Conservation (phyloP, 73 alveolate species). For the Diophrys appendiculata region DNA sequence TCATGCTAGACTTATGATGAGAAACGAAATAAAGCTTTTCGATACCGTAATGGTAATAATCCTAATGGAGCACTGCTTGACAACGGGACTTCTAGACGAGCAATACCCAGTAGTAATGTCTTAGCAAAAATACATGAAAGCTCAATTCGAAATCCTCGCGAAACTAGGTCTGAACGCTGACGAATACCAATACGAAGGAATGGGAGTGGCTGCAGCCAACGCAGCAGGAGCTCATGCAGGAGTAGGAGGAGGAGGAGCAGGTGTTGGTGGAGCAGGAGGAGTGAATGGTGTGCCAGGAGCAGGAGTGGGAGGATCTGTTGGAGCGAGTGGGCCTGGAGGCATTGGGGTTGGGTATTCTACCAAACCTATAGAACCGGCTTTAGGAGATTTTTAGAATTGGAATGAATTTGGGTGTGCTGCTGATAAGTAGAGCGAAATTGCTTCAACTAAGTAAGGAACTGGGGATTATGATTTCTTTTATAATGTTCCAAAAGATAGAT, state of each 20-base stretch:
- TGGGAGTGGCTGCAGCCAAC: conserved; percentile 2
- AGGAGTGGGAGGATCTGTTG: too few species aligned
- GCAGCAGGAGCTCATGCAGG: not conserved
- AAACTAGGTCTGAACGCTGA: conserved; percentile 45
- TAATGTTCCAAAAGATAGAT: not conserved
- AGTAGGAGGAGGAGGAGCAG: too few species aligned
- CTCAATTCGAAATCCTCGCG: conserved; percentile 40
- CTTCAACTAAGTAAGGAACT: not conserved
- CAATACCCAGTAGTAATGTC: conserved; percentile 48
- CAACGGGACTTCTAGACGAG: conserved; percentile 42
- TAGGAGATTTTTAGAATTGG: not conserved
- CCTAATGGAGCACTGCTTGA: conserved; percentile 61
- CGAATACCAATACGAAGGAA: conserved; percentile 26
- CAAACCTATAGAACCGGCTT: not conserved
- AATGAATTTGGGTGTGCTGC: not conserved
- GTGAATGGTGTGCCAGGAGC: too few species aligned
- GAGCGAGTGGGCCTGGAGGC: not conserved
- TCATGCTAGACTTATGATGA: conserved; percentile 81
- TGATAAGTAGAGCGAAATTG: not conserved
- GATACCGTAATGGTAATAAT: conserved; percentile 71
- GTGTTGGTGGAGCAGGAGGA: too few species aligned
- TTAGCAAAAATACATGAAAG: conserved; percentile 43
- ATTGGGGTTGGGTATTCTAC: not conserved
- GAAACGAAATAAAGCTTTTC: conserved; percentile 63
- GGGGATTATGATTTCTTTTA: not conserved